A percentile compares a stretch with the other conserved stretches of the same genome.
Conservation (phyloP, 495 filamentous ascomycete species). For the Tuber melanosporum region DNA sequence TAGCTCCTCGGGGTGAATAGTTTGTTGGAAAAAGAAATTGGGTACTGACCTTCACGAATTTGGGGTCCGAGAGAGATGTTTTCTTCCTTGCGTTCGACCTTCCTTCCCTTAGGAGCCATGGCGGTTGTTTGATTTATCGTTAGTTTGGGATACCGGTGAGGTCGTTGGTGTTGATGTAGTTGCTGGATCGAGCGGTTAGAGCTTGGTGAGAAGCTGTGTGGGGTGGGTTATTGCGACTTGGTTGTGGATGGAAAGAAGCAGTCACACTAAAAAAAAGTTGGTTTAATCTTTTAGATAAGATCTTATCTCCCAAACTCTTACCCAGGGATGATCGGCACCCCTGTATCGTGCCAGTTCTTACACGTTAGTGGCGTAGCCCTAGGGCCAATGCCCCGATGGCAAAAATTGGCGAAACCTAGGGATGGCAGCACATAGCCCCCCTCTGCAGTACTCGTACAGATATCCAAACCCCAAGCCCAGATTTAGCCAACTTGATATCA, state of each 20-base stretch:
- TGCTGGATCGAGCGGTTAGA: slow-evolving; percentile 14
- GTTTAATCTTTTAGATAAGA: background rate
- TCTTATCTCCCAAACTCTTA: background rate
- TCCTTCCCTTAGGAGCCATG: slow-evolving; percentile 44
- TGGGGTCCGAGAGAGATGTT: slow-evolving; percentile 98
- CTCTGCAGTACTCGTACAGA: background rate
- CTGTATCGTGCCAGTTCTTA: background rate
- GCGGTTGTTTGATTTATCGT: slow-evolving; percentile 21
- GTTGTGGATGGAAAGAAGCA: slow-evolving; percentile 31
- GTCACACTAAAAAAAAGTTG: slow-evolving; percentile 20
- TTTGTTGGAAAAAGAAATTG: slow-evolving; percentile 6
- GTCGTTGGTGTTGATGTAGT: slow-evolving; percentile 21
- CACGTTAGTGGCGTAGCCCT: background rate
- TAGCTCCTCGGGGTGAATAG: background rate
- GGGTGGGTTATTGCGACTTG: slow-evolving; percentile 20
- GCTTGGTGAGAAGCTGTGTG: slow-evolving; percentile 22
- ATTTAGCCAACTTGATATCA: background rate
- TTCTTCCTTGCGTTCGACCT: slow-evolving; percentile 57
- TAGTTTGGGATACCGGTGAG: slow-evolving; percentile 22
- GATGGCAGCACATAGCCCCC: background rate
- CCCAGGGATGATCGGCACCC: background rate
- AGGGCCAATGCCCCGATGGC: background rate
- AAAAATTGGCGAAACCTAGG: background rate
- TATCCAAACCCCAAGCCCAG: background rate
- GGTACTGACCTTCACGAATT: slow-evolving; percentile 69